Base-by-base conservation (phyloP, 169 alveolate genomes). In the Plasmodium knowlesi region DNA sequence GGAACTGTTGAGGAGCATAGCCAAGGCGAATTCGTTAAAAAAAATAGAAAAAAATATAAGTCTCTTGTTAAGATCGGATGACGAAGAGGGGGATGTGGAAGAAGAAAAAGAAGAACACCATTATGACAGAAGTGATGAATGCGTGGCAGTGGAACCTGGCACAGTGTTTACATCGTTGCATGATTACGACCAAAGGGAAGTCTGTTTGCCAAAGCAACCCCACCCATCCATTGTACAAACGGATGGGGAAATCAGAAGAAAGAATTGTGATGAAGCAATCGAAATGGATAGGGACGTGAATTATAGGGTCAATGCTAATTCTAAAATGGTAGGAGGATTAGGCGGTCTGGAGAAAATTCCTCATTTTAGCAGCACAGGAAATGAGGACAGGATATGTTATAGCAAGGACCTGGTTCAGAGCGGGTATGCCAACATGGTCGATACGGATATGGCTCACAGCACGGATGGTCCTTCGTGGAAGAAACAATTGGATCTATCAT, bases 1-100 rank as follows among this genome's bases (percentile, higher is more conserved):
- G 53, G 86, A 86, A 86, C 25, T 86, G 41, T 43, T 86, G 67
- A 86, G 43, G 80, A 86, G 46, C 37, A 57, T 76, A 34, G 80
- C 93, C 22, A 74, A 86, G 25, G 81, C 57, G 22, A 74, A 74
- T 86, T 86, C 93, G 30, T 53, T 86, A 25, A 86, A 76, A 74
- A 86, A 86, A 50, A 74, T 86, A 74, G 93, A 74, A 86, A 86
- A 86, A 34, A 86, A 86, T 74, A 86, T 74, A 86, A 86, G 67
- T 46, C 85, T 86, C 32, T 86, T 86, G 70, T 14, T 86, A 30
- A 30, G 43, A 19, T 86, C 82, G 6, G 85, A 86, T 74, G 82
- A 78, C 67, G 93, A 86, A 70, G 34, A 82, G 61, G 71, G 39
- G 37, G 53, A 12, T 22, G 16, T 28, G 25, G 83, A 83, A 32